Conservation (phyloP, 2,329 filamentous ascomycete genomes). For the Ophiostoma quercus region DNA sequence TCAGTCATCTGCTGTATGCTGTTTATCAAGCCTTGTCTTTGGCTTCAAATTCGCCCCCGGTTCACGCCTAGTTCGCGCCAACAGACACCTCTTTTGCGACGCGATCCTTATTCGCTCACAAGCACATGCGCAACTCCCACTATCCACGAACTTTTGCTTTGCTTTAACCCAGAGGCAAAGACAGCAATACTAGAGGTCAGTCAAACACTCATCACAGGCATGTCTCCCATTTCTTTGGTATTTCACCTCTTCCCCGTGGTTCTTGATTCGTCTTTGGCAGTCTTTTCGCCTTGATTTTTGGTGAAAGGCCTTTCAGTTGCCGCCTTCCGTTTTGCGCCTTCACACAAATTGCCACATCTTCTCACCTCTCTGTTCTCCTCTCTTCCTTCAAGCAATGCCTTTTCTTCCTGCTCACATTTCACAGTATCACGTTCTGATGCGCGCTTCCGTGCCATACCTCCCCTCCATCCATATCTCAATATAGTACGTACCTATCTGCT, state of each 20-base stretch:
- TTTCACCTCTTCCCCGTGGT: not conserved
- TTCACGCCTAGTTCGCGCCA: not conserved
- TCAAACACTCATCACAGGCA: not conserved
- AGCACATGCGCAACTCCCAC: not conserved
- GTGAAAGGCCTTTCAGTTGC: not conserved
- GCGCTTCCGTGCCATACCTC: not conserved
- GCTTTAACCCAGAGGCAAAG: not conserved
- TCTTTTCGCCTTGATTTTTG: not conserved
- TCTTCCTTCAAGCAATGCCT: not conserved
- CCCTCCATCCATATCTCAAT: not conserved
- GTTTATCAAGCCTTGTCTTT: not conserved
- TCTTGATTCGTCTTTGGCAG: not conserved
- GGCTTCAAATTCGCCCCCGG: not conserved
- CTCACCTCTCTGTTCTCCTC: not conserved
- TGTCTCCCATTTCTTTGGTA: not conserved
- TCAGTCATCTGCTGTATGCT: not conserved
- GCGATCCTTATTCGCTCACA: not conserved
- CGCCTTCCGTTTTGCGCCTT: too few species aligned
- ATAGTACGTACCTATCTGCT: not conserved
- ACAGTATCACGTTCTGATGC: not conserved
- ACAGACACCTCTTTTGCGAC: not conserved
- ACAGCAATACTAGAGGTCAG: not conserved
- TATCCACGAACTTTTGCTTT: not conserved
- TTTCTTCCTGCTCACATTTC: not conserved
- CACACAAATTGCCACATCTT: not conserved